Evolutionary conservation across 768 basidiomycete species (phyloP).

Genomic region (Lentinula guzmanii): DNA sequence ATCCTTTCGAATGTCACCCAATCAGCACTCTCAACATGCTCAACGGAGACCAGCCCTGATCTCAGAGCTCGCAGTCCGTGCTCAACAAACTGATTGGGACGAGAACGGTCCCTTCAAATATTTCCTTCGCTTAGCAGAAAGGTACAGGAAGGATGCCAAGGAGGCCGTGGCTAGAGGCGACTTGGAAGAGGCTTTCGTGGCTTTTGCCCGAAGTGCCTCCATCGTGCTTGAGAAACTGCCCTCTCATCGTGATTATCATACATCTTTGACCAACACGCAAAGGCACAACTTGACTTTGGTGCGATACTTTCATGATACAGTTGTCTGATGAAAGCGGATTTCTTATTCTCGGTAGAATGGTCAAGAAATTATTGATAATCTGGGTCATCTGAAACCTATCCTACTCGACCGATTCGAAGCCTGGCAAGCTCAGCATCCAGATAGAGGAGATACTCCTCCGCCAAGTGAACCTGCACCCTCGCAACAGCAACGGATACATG

Average conservation of each 20-base stretch:
- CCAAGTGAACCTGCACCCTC: constrained; percentile 14
- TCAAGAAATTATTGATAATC: constrained; percentile 62
- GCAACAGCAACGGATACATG: constrained; percentile 15
- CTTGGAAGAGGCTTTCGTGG: constrained; percentile 46
- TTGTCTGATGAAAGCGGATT: background rate
- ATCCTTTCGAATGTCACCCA: background rate
- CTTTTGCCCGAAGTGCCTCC: constrained; percentile 48
- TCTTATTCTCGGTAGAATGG: constrained; percentile 46
- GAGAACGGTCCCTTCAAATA: constrained; percentile 37
- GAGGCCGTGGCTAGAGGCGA: constrained; percentile 29
- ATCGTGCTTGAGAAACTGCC: constrained; percentile 72
- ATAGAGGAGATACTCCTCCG: constrained; percentile 22
- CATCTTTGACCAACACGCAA: constrained; percentile 49
- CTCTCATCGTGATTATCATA: constrained; percentile 58
- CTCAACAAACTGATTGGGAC: constrained; percentile 36
- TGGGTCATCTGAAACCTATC: constrained; percentile 57
- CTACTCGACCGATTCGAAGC: constrained; percentile 60
- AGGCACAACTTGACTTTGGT: constrained; percentile 65
- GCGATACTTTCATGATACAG: constrained; percentile 20
- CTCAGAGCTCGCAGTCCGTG: constrained; percentile 39
- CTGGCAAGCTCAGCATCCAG: constrained; percentile 44
- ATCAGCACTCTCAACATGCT: background rate
- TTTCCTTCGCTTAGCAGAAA: constrained; percentile 44
- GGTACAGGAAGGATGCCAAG: constrained; percentile 32
- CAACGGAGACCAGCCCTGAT: constrained; percentile 32